phyloP scores from a whole-genome alignment of 2,329 filamentous ascomycete species.

The Mycosphaerella sp. region DNA sequence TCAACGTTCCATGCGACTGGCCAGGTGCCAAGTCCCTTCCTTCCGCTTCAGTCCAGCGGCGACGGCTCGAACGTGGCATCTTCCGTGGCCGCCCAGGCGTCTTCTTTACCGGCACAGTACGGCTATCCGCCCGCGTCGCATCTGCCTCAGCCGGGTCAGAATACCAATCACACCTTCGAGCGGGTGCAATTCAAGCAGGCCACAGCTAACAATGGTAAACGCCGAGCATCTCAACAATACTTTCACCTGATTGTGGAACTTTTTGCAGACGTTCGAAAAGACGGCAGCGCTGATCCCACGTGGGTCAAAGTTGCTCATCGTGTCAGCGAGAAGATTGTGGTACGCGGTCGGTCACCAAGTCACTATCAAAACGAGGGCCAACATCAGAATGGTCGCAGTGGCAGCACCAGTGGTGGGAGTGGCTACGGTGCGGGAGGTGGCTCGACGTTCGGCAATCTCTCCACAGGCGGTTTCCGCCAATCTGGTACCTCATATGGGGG shows the following conservation, averaged over 20 bases:
- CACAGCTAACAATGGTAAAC: constrained; percentile 88
- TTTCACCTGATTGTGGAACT: constrained; percentile 87
- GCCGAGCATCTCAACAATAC: constrained; percentile 83
- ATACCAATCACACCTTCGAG: constrained; percentile 64
- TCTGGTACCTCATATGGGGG: constrained; percentile 22
- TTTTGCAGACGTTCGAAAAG: constrained; percentile 59
- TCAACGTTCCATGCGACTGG: constrained; percentile 36
- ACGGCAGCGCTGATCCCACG: constrained; percentile 41
- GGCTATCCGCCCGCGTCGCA: constrained; percentile 19
- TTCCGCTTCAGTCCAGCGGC: constrained; percentile 37
- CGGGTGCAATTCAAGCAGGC: constrained; percentile 92
- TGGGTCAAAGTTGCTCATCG: constrained; percentile 66
- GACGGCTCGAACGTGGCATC: constrained; percentile 19
- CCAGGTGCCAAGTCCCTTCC: constrained; percentile 34
- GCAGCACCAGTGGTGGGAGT: constrained; percentile 56
- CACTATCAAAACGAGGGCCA: constrained; percentile 48
- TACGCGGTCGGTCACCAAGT: constrained; percentile 75
- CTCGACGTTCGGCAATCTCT: constrained; percentile 26
- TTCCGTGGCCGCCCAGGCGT: constrained; percentile 7
- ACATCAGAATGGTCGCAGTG: constrained; percentile 53
- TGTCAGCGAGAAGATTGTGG: constrained; percentile 75
- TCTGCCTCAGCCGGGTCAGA: constrained; percentile 25
- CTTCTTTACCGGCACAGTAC: constrained; percentile 18
- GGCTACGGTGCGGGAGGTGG: constrained; percentile 33
- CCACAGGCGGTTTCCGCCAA: constrained; percentile 29